A percentile compares a stretch with the other conserved stretches of the same genome.
phyloP scores from a whole-genome alignment of 495 filamentous ascomycete species.

The Penicillium crystallinum region DNA sequence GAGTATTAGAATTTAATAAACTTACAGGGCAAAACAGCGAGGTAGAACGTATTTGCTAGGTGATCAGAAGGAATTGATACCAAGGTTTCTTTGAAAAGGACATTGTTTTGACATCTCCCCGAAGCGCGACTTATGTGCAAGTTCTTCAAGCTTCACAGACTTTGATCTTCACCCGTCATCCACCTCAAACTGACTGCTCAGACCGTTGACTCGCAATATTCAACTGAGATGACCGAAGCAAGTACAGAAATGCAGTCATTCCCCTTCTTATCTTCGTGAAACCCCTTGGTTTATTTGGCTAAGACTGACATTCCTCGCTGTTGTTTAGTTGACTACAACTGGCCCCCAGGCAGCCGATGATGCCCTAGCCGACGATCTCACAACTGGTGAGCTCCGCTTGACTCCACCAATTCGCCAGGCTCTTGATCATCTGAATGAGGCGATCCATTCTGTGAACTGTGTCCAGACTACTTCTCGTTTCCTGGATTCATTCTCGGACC shows the following conservation, averaged over 20 bases:
- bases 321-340: background rate
- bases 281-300: background rate
- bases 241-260: background rate
- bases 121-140: too few species aligned
- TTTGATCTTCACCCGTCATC: background rate
- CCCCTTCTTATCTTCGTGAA: too few species aligned
- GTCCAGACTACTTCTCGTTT: background rate
- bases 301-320: background rate
- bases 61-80: too few species aligned
- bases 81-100: too few species aligned
- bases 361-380: background rate
- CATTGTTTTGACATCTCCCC: too few species aligned
- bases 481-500: background rate
- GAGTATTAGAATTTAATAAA: too few species aligned
- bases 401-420: background rate
- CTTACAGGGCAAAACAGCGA: too few species aligned
- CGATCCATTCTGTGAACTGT: background rate
- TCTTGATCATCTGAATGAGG: background rate
- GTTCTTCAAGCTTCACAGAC: too few species aligned
- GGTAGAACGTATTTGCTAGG: too few species aligned
- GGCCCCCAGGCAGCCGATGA: background rate
- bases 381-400: background rate
- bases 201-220: background rate
- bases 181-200: background rate
- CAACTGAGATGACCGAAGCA: background rate